Percentiles rank a stretch among this genome's conserved stretches.
These are phyloP conservation scores for Yamadazyma dushanensis DNA, from an alignment of 1,139 yeast species.

Conservation along the genomic window DNA sequence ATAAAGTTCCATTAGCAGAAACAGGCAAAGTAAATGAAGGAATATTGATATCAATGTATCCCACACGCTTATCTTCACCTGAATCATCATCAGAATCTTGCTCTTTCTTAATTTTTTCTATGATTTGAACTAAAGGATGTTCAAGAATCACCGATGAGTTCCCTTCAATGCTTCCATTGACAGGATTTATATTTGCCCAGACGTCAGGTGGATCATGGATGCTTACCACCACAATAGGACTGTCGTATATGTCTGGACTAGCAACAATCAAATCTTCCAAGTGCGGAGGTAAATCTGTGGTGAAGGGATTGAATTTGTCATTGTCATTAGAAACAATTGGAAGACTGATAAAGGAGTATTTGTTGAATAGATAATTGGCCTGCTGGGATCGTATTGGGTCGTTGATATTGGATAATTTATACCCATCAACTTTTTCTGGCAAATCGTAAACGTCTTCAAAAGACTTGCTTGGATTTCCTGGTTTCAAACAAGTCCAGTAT, in stretches of 20 bases:
- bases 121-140: constrained; percentile 42
- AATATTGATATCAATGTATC: constrained; percentile 80
- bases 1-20: constrained; percentile 21
- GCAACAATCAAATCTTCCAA: constrained; percentile 74
- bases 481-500: constrained; percentile 84
- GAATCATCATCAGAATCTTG: constrained; percentile 45
- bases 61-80: constrained; percentile 55
- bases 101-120: constrained; percentile 33
- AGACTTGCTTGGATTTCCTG: constrained; percentile 51
- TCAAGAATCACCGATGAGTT: constrained; percentile 64
- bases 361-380: constrained; percentile 53
- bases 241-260: constrained; percentile 67
- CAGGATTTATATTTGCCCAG: constrained; percentile 85
- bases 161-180: constrained; percentile 75
- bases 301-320: constrained; percentile 30
- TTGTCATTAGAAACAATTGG: constrained; percentile 53
- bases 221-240: constrained; percentile 63
- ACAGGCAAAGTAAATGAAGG: constrained; percentile 50
- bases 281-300: constrained; percentile 48
- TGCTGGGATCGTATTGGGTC: constrained; percentile 79
- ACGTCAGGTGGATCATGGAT: constrained; percentile 93
- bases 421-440: constrained; percentile 26
- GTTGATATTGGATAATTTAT: constrained; percentile 49
- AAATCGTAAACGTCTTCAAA: constrained; percentile 45
- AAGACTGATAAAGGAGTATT: constrained; percentile 60